Evolutionary conservation across 2,329 filamentous ascomycete species (phyloP), one percentile per base, ranked within the genome.

Genomic region (Malbranchea cinnamomea): DNA sequence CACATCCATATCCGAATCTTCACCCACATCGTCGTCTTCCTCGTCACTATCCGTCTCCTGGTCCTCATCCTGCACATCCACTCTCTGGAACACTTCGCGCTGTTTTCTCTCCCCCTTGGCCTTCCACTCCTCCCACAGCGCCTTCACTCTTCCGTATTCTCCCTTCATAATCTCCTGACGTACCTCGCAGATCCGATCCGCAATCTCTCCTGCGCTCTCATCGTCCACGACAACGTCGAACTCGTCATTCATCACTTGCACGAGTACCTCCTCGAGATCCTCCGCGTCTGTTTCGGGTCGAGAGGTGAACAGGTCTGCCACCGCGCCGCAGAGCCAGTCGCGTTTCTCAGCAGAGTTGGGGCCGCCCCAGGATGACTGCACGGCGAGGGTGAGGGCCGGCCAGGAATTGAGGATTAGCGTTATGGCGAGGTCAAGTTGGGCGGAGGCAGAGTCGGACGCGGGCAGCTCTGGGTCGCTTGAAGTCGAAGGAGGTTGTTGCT

Each of bases 191-290:
- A 95, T 80, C 43, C 74, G 65, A 35, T 64, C 62, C 6, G 84
- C 84, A 5, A 92, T 71, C 33, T 76, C 69, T 31, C 68, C 73
- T 19, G 75, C 79, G 27, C 77, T 87, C 44, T 84, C 85, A 53
- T 98, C 89, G 47, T 95, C 89, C 16, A 94, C 71, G 33, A 81
- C 77, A 32, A 89, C 78, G 46, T 93, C 84, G 48, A 95, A 98
- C 56, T 98, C 89, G 59, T 95, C 89, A 38, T 79, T 69, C 78
- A 95, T 89, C 37, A 93, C 75, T 47, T 94, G 81, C 26, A 93
- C 63, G 27, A 95, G 63, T 30, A 91, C 74, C 23, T 77, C 68
- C 60, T 95, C 87, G 24, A 94, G 62, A 44, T 94, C 83, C 39
- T 78, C 73, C 11, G 68, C 60, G 43, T 93, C 79, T 7, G 80